A percentile compares a stretch with the other conserved stretches of the same genome.
phyloP scores from a whole-genome alignment of 192 early-diverging fungal species.

The Jimgerdemannia lactiflua region DNA sequence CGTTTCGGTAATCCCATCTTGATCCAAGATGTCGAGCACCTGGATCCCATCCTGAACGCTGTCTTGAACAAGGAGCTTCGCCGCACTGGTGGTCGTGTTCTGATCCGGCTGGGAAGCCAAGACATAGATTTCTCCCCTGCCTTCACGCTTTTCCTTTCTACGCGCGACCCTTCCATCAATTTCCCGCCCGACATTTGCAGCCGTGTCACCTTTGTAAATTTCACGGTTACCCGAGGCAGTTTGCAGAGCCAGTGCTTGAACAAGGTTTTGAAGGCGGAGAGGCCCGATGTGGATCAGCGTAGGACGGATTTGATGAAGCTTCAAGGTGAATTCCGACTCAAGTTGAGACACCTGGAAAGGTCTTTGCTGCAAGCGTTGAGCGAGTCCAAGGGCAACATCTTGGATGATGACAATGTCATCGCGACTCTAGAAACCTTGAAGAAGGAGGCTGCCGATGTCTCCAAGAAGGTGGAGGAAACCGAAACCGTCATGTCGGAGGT shows the following conservation, averaged over 20 bases:
- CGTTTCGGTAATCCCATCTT: conserved; percentile 98
- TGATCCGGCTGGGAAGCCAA: conserved; percentile 93
- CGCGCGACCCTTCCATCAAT: conserved; percentile 88
- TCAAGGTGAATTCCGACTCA: conserved; percentile 96
- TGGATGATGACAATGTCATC: conserved; percentile 97
- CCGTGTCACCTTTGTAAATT: conserved; percentile 99
- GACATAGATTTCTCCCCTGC: conserved; percentile 99
- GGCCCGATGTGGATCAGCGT: conserved; percentile 94
- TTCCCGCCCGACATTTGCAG: conserved; percentile 97
- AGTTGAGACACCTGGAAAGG: conserved; percentile 91
- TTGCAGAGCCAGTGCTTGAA: conserved; percentile 98
- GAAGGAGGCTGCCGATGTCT: conserved; percentile 93
- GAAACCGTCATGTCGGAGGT: conserved; percentile 95
- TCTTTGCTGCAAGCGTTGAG: conserved; percentile 91
- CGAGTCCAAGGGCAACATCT: conserved; percentile 92
- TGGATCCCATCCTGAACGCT: conserved; percentile 97
- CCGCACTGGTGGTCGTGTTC: conserved; percentile 91
- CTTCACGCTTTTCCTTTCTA: conserved; percentile 93
- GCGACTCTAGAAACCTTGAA: conserved; percentile 94
- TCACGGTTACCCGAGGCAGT: conserved; percentile 94
- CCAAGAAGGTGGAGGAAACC: conserved; percentile 90
- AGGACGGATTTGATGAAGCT: conserved; percentile 90
- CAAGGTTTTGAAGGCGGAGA: conserved; percentile 90
- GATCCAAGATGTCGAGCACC: conserved; percentile 95
- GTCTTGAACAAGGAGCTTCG: conserved; percentile 97